A percentile compares a stretch with the other conserved stretches of the same genome.
Evolutionary conservation across 2,329 filamentous ascomycete genomes (phyloP).

Genomic region (Curvularia eragrostidis): DNA sequence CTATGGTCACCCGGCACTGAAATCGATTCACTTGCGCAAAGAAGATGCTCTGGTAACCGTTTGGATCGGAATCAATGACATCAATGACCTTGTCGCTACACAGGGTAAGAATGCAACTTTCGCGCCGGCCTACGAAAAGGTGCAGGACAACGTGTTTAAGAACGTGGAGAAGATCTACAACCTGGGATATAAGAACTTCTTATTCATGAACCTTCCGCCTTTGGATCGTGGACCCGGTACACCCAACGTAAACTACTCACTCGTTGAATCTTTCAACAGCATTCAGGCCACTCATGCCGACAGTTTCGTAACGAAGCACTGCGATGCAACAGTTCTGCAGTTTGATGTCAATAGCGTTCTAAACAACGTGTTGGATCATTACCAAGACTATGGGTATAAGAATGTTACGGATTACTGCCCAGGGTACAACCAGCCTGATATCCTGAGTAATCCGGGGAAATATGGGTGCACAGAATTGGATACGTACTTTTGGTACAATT

Average conservation of each 20-base stretch:
- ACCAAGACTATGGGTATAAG: constrained; percentile 52
- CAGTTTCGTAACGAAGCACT: constrained; percentile 43
- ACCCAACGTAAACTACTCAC: constrained; percentile 55
- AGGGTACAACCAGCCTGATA: constrained; percentile 56
- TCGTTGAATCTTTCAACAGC: constrained; percentile 56
- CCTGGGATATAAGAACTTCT: constrained; percentile 55
- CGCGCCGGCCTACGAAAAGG: constrained; percentile 53
- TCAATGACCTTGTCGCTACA: constrained; percentile 57
- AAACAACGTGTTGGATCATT: constrained; percentile 53
- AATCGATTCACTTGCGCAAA: constrained; percentile 38
- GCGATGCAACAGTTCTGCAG: constrained; percentile 49
- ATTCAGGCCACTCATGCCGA: constrained; percentile 47
- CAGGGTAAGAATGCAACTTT: constrained; percentile 52
- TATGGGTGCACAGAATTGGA: constrained; percentile 56
- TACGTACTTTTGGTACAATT: constrained; percentile 59
- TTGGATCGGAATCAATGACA: constrained; percentile 66
- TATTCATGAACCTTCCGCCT: constrained; percentile 62
- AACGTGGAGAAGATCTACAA: constrained; percentile 52
- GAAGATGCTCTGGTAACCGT: constrained; percentile 56
- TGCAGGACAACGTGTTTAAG: constrained; percentile 53
- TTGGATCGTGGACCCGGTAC: constrained; percentile 53
- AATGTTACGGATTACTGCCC: constrained; percentile 57
- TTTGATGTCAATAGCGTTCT: constrained; percentile 56
- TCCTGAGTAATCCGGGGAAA: constrained; percentile 50
- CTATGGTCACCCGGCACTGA: constrained; percentile 55